A percentile compares a stretch with the other conserved stretches of the same genome.
Conservation (phyloP, 345 rosid genomes). For the Eucalyptus leucophloia region DNA sequence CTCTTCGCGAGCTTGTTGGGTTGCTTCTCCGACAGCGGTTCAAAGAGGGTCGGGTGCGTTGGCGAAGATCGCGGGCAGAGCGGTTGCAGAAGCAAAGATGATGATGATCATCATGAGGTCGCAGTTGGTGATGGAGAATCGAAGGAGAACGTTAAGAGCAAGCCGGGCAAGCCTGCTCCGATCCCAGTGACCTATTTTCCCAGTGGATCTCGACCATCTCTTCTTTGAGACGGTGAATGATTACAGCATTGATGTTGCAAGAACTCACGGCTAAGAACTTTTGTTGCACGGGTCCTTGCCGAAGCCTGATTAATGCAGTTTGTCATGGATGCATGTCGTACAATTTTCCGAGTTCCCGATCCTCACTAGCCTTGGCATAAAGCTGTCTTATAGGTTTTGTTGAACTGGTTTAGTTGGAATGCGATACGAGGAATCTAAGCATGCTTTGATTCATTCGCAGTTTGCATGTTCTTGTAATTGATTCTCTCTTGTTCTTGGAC, state of each 20-base stretch:
- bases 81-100: background rate
- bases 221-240: background rate
- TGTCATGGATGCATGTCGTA: background rate
- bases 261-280: background rate
- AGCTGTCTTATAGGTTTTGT: background rate
- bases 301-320: background rate
- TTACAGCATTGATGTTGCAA: background rate
- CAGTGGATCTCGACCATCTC: background rate
- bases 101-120: background rate
- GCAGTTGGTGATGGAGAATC: background rate
- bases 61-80: background rate
- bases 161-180: background rate
- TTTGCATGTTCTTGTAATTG: background rate
- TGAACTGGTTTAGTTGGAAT: background rate
- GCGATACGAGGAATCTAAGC: background rate
- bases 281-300: background rate
- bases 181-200: background rate
- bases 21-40: background rate
- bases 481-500: background rate
- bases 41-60: background rate
- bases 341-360: background rate
- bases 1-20: background rate
- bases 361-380: background rate
- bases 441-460: background rate
- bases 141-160: background rate